These are phyloP conservation scores for Vigna mungo DNA, from an alignment of 306 rosid species.

Conservation along the genomic window DNA sequence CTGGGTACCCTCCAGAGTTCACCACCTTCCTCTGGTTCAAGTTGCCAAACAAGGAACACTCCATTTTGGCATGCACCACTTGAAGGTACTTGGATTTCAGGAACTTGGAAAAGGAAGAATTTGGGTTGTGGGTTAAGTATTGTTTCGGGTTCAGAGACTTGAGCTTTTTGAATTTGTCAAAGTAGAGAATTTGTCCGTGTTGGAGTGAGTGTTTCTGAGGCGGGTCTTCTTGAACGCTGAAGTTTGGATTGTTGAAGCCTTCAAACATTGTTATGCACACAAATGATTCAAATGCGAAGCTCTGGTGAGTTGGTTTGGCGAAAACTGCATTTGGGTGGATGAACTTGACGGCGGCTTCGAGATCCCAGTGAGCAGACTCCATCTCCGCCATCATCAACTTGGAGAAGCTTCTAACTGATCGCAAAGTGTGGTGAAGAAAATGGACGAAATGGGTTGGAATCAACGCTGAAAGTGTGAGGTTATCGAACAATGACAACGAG, in stretches of 20 bases:
- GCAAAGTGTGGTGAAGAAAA: constrained; percentile 59
- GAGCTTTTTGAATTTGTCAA: constrained; percentile 68
- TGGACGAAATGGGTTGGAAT: constrained; percentile 65
- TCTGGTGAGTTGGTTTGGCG: constrained; percentile 55
- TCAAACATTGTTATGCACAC: constrained; percentile 78
- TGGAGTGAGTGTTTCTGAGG: not conserved
- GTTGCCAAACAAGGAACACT: constrained; percentile 90
- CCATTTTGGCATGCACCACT: constrained; percentile 91
- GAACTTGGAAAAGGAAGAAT: constrained; percentile 63
- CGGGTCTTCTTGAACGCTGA: constrained; percentile 46
- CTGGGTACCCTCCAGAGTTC: constrained; percentile 78
- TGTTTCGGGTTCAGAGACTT: constrained; percentile 56
- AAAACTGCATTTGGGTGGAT: constrained; percentile 70
- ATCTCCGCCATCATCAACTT: constrained; percentile 71
- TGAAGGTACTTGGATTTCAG: constrained; percentile 71
- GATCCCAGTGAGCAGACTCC: constrained; percentile 93
- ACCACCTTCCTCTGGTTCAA: constrained; percentile 78
- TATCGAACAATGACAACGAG: constrained; percentile 63
- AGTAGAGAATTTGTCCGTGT: constrained; percentile 48
- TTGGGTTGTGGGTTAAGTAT: constrained; percentile 60
- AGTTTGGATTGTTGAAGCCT: constrained; percentile 69
- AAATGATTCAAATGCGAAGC: constrained; percentile 78
- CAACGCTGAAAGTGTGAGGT: constrained; percentile 49
- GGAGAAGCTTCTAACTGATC: constrained; percentile 66
- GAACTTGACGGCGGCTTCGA: constrained; percentile 68